A percentile compares a stretch with the other conserved stretches of the same genome.
Evolutionary conservation across 2,329 filamentous ascomycete genomes (phyloP).

Genomic region (Pseudohalonectria lignicola): DNA sequence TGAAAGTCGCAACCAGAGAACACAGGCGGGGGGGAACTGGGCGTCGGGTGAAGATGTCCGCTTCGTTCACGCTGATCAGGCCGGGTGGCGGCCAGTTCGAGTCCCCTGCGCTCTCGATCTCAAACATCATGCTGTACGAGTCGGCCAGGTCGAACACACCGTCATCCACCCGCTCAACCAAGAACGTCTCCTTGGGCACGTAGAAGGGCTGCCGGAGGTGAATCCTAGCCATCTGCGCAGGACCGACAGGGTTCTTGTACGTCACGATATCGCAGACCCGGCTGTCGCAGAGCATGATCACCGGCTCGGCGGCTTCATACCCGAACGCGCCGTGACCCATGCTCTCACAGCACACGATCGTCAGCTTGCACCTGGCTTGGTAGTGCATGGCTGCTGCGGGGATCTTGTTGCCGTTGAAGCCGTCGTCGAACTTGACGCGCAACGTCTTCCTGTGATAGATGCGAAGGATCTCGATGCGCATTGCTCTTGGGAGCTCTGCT

Average conservation of each 20-base stretch:
- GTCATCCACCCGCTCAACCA: slow-evolving; percentile 34
- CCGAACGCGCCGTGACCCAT: too few species aligned
- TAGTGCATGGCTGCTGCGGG: slow-evolving; percentile 22
- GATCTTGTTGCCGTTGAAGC: slow-evolving; percentile 22
- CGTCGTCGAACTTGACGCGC: slow-evolving; percentile 21
- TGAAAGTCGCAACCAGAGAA: slow-evolving; percentile 28
- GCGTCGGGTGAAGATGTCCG: slow-evolving; percentile 12
- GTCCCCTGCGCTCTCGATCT: slow-evolving; percentile 39
- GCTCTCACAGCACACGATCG: too few species aligned
- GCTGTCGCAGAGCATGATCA: slow-evolving; percentile 40
- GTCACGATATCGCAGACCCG: slow-evolving; percentile 41
- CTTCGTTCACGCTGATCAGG: slow-evolving; percentile 17
- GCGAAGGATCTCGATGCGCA: slow-evolving; percentile 43
- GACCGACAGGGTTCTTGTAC: slow-evolving; percentile 34
- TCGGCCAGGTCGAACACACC: slow-evolving; percentile 35
- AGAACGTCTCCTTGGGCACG: slow-evolving; percentile 39
- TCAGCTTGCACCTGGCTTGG: slow-evolving; percentile 30
- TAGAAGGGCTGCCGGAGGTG: slow-evolving; percentile 37
- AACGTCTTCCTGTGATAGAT: slow-evolving; percentile 37
- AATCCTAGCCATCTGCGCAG: slow-evolving; percentile 34
- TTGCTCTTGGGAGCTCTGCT: slow-evolving; percentile 13
- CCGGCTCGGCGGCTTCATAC: slow-evolving; percentile 21
- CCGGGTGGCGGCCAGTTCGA: slow-evolving; percentile 41
- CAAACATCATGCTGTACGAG: slow-evolving; percentile 37
- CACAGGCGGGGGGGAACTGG: slow-evolving; percentile 19